Percentiles rank a stretch among this genome's conserved stretches.
These are phyloP conservation scores for Xylaria scruposa DNA, from an alignment of 495 filamentous ascomycete species.

Conservation along the genomic window DNA sequence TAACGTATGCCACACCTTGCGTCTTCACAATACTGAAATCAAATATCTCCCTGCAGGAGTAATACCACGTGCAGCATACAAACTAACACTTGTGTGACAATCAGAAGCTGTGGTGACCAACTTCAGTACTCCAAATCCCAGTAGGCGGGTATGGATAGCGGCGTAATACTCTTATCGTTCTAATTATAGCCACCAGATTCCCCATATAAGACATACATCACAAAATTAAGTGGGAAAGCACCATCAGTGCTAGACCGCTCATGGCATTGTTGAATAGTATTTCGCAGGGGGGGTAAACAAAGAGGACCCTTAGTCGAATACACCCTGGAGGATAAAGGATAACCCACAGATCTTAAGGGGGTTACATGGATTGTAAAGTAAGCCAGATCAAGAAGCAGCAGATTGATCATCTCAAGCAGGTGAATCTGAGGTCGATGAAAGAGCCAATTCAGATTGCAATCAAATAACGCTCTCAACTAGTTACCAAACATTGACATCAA, in stretches of 20 bases:
- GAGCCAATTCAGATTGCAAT: not conserved
- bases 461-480: not conserved
- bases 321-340: not conserved
- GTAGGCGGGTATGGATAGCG: not conserved
- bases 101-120: not conserved
- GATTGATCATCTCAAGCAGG: not conserved
- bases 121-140: not conserved
- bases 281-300: not conserved
- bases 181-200: constrained; percentile 19
- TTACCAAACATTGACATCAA: too few species aligned
- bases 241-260: not conserved
- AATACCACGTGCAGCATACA: constrained; percentile 5
- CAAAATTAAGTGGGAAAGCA: constrained; percentile 2
- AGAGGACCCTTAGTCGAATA: not conserved
- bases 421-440: not conserved
- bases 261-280: not conserved
- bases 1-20: not conserved
- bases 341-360: not conserved
- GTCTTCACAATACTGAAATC: not conserved
- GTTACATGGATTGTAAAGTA: constrained; percentile 15
- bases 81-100: not conserved
- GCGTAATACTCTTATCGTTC: constrained; percentile 18
- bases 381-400: not conserved
- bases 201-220: not conserved
- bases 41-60: constrained; percentile 20